These are phyloP conservation scores for Oryza meyeriana DNA, from an alignment of 176 grass and related monocot genomes.

Conservation along the genomic window DNA sequence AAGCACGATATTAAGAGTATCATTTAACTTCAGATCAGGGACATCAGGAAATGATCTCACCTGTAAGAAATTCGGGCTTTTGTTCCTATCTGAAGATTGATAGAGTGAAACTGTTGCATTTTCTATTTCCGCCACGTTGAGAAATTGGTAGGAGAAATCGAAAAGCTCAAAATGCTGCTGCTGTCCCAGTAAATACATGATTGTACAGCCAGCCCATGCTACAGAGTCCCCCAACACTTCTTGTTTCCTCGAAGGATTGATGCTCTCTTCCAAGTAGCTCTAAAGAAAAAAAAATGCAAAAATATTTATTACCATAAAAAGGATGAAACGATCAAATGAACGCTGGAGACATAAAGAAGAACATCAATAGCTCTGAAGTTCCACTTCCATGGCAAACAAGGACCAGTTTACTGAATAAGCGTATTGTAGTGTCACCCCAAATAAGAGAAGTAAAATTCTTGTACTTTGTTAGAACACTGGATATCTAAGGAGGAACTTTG, in stretches of 20 bases:
- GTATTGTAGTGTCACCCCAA: background rate
- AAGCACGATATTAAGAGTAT: background rate
- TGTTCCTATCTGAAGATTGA: constrained; percentile 63
- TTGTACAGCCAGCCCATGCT: constrained; percentile 95
- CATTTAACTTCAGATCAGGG: background rate
- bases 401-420: background rate
- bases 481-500: too few relatives aligned
- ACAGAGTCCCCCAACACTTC: constrained; percentile 90
- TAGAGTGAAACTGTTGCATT: constrained; percentile 45
- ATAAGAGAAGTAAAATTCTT: background rate
- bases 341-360: constrained; percentile 1
- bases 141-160: constrained; percentile 92
- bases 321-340: constrained; percentile 9
- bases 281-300: constrained; percentile 27
- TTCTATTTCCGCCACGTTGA: constrained; percentile 97
- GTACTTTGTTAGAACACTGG: background rate
- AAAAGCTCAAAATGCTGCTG: constrained; percentile 98
- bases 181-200: constrained; percentile 96
- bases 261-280: constrained; percentile 82
- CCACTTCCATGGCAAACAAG: background rate
- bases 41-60: constrained; percentile 42
- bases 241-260: constrained; percentile 68
- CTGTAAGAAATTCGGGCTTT: constrained; percentile 62
- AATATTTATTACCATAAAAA: background rate
- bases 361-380: constrained; percentile 4